A percentile compares a stretch with the other conserved stretches of the same genome.
These are phyloP conservation scores for Lenwebbia sp. DNA, from an alignment of 345 rosid genomes.

Conservation along the genomic window DNA sequence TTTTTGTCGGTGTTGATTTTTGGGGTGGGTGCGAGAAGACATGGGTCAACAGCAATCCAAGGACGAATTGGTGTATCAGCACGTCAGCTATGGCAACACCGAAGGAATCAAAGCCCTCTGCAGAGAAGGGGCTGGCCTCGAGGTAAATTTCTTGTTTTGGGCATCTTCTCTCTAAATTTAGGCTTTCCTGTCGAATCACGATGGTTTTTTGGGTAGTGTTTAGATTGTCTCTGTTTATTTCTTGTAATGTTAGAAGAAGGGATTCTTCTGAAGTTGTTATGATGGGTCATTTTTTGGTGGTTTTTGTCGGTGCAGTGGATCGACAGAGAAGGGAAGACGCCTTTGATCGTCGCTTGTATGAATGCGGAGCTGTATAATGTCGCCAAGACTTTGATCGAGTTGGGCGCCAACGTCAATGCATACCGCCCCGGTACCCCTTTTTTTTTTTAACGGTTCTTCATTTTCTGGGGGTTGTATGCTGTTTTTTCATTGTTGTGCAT, in stretches of 20 bases:
- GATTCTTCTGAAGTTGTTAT: not conserved
- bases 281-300: not conserved
- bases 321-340: constrained; percentile 90
- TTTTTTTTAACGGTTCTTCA: not conserved
- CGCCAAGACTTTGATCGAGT: constrained; percentile 70
- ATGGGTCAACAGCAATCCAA: constrained; percentile 98
- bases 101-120: constrained; percentile 76
- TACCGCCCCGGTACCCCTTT: constrained; percentile 61
- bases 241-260: not conserved
- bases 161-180: not conserved
- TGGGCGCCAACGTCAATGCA: constrained; percentile 80
- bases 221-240: not conserved
- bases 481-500: not conserved
- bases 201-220: not conserved
- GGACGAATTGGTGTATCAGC: constrained; percentile 76
- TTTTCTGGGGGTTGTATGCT: not conserved
- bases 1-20: not conserved
- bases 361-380: constrained; percentile 50
- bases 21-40: not conserved
- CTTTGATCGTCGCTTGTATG: constrained; percentile 78
- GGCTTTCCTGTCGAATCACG: not conserved
- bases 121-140: constrained; percentile 82
- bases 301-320: constrained; percentile 48
- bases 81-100: constrained; percentile 58
- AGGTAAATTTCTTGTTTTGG: constrained; percentile 28